Percentiles rank a stretch among this genome's conserved stretches.
Conservation (phyloP, 1,139 yeast genomes). For the Geotrichum carabidarum region DNA sequence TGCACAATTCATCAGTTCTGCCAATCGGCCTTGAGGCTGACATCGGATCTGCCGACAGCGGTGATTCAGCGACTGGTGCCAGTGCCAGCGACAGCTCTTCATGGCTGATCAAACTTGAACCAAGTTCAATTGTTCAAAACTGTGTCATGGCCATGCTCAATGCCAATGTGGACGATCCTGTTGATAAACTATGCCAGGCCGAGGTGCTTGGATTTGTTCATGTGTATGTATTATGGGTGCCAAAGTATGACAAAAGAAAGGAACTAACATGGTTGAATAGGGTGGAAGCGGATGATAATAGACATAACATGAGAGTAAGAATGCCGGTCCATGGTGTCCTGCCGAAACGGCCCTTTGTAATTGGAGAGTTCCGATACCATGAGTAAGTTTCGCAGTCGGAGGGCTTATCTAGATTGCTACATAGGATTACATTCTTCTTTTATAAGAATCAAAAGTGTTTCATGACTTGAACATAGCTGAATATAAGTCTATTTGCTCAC, state of each 20-base stretch:
- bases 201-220: constrained; percentile 64
- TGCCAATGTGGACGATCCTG: constrained; percentile 47
- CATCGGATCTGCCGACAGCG: background rate
- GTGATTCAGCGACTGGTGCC: constrained; percentile 14
- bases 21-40: constrained; percentile 35
- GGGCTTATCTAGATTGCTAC: too few relatives aligned
- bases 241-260: background rate
- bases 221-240: constrained; percentile 26
- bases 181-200: constrained; percentile 50
- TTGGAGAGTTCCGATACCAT: constrained; percentile 65
- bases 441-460: too few relatives aligned
- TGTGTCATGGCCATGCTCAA: constrained; percentile 70
- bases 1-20: constrained; percentile 36
- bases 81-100: background rate
- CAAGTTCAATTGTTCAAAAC: constrained; percentile 60
- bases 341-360: constrained; percentile 62
- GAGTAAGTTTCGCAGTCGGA: constrained; percentile 54
- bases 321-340: constrained; percentile 84
- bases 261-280: constrained; percentile 12
- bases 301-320: constrained; percentile 63
- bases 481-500: background rate
- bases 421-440: too few relatives aligned
- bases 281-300: constrained; percentile 62
- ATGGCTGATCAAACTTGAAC: constrained; percentile 42
- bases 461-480: background rate